These are phyloP conservation scores for Kwoniella newhampshirensis DNA, from an alignment of 768 basidiomycete species.

Conservation along the genomic window DNA sequence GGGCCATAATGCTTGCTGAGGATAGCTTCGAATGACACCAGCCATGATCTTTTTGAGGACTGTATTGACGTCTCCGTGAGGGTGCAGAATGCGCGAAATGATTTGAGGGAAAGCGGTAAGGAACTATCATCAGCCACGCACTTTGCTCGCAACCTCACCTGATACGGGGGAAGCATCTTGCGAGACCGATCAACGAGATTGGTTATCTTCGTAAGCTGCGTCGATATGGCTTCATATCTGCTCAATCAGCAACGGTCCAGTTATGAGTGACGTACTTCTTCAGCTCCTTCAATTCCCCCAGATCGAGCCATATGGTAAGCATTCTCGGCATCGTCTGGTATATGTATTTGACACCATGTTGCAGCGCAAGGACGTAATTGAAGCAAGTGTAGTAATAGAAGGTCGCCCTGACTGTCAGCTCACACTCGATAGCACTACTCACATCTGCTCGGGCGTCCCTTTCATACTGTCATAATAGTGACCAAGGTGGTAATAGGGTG, in stretches of 20 bases:
- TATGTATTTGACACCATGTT: constrained; percentile 85
- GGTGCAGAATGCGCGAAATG: constrained; percentile 85
- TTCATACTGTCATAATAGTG: constrained; percentile 70
- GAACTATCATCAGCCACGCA: constrained; percentile 65
- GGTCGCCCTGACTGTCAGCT: constrained; percentile 22
- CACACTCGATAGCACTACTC: constrained; percentile 1
- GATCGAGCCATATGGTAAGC: constrained; percentile 89
- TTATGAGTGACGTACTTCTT: constrained; percentile 13
- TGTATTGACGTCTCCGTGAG: constrained; percentile 62
- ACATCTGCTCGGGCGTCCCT: constrained; percentile 15
- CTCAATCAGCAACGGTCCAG: background rate
- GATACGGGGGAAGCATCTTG: constrained; percentile 70
- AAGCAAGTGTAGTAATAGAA: constrained; percentile 59
- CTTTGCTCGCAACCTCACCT: constrained; percentile 58
- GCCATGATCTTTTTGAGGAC: constrained; percentile 68
- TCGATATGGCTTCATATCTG: constrained; percentile 1
- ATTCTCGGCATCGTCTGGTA: constrained; percentile 93
- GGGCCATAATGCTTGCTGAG: constrained; percentile 89
- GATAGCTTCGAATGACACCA: constrained; percentile 74
- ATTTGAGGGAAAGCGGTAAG: constrained; percentile 95
- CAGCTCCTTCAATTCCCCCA: constrained; percentile 64
- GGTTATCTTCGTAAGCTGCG: constrained; percentile 61
- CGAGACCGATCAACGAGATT: constrained; percentile 61
- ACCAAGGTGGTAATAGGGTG: constrained; percentile 79
- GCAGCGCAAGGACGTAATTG: constrained; percentile 69